phyloP scores from a whole-genome alignment of 495 filamentous ascomycete species.

The Astrothelium macrocarpum region DNA sequence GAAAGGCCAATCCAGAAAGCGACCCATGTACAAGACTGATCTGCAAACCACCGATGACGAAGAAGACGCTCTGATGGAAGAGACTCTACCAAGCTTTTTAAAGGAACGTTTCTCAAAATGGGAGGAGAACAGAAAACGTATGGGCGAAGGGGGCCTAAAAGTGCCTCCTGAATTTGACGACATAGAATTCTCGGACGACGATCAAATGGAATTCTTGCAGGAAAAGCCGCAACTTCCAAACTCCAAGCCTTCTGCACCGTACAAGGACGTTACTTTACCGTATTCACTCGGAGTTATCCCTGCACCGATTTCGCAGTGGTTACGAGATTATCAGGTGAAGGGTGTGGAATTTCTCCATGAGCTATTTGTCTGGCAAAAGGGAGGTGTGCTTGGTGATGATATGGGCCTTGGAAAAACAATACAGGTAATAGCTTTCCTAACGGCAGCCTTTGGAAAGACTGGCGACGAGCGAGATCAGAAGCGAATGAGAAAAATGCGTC shows the following conservation, averaged over 20 bases:
- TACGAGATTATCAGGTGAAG: conserved; percentile 83
- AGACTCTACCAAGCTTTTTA: conserved; percentile 50
- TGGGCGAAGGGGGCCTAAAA: conserved; percentile 59
- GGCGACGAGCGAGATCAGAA: conserved; percentile 82
- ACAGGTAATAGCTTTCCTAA: conserved; percentile 90
- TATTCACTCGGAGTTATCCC: conserved; percentile 78
- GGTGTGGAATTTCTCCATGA: conserved; percentile 82
- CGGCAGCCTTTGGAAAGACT: conserved; percentile 89
- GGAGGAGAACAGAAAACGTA: conserved; percentile 43
- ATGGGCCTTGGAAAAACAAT: conserved; percentile 98
- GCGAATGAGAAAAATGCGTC: conserved; percentile 82
- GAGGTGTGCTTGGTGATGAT: conserved; percentile 86
- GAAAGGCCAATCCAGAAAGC: conserved; percentile 2
- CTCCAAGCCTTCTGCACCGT: conserved; percentile 51
- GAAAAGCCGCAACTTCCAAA: conserved; percentile 62
- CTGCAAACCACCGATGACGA: conserved; percentile 34
- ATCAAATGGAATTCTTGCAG: conserved; percentile 48
- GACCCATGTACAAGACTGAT: conserved; percentile 1
- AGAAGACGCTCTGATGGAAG: conserved; percentile 45
- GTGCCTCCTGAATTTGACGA: conserved; percentile 73
- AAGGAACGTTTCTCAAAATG: conserved; percentile 44
- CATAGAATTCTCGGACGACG: conserved; percentile 82
- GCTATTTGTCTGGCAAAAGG: conserved; percentile 83
- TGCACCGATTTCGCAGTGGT: conserved; percentile 82
- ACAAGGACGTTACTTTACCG: conserved; percentile 64